A percentile compares a stretch with the other conserved stretches of the same genome.
Evolutionary conservation across 352 stramenopile species (phyloP).

Genomic region (Peronospora destructor): DNA sequence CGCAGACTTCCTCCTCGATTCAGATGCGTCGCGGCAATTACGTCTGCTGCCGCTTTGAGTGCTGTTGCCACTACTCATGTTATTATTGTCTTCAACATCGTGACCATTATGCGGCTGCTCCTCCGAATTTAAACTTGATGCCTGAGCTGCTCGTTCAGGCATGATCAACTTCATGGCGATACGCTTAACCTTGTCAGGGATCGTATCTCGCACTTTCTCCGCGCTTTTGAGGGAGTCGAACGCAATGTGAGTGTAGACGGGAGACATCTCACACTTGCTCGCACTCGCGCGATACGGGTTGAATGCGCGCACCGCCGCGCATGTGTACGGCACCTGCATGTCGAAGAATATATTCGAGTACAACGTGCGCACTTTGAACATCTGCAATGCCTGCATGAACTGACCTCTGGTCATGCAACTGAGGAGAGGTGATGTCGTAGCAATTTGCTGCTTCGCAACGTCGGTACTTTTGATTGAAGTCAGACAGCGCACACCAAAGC

Average conservation of each 20-base stretch:
- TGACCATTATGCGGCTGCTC: constrained; percentile 5
- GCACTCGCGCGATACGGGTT: constrained; percentile 66
- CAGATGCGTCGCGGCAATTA: constrained; percentile 14
- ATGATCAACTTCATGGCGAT: constrained; percentile 27
- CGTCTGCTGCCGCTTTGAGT: constrained; percentile 15
- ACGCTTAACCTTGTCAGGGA: constrained; percentile 40
- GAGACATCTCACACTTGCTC: constrained; percentile 39
- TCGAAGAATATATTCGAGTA: constrained; percentile 82
- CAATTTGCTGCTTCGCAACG: background rate
- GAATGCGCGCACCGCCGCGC: constrained; percentile 61
- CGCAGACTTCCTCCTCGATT: constrained; percentile 14
- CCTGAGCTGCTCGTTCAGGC: constrained; percentile 15
- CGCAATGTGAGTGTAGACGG: constrained; percentile 65
- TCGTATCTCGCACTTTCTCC: constrained; percentile 50
- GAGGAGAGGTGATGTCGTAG: constrained; percentile 30
- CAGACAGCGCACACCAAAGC: constrained; percentile 36
- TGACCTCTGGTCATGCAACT: constrained; percentile 58
- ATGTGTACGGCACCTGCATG: constrained; percentile 75
- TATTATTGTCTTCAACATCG: constrained; percentile 14
- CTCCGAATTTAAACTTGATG: constrained; percentile 21
- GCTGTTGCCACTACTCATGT: constrained; percentile 12
- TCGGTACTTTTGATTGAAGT: constrained; percentile 14
- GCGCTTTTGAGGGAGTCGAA: constrained; percentile 49
- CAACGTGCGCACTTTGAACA: constrained; percentile 59
- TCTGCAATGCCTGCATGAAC: constrained; percentile 66